Percentiles rank a stretch among this genome's conserved stretches.
These are phyloP conservation scores for Sporisorium reilianum DNA, from an alignment of 1,284 basidiomycete species.

Conservation along the genomic window DNA sequence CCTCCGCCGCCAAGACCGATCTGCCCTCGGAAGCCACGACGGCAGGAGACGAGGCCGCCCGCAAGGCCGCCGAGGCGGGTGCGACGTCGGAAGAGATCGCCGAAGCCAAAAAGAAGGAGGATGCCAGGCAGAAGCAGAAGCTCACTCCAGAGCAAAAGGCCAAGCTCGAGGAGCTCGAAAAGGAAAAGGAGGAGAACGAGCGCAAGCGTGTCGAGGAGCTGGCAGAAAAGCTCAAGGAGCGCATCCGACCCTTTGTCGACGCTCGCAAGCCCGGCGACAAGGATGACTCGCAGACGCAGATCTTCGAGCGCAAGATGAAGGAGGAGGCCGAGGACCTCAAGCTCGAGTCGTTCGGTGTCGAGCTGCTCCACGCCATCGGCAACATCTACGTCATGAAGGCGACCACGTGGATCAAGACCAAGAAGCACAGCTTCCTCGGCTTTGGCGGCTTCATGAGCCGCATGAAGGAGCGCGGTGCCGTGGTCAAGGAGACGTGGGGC, in stretches of 20 bases:
- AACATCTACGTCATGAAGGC: conserved; percentile 93
- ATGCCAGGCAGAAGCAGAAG: conserved; percentile 71
- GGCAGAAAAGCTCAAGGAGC: conserved; percentile 66
- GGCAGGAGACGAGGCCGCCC: conserved; percentile 46
- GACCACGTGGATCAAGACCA: conserved; percentile 84
- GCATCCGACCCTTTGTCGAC: conserved; percentile 68
- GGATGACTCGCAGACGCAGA: conserved; percentile 79
- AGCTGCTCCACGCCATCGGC: conserved; percentile 74
- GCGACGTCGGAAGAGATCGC: conserved; percentile 47
- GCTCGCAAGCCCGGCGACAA: conserved; percentile 87
- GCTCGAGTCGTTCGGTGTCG: conserved; percentile 96
- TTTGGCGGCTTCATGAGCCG: conserved; percentile 89
- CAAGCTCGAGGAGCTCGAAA: conserved; percentile 68
- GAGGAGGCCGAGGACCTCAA: conserved; percentile 95
- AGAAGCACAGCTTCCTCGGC: conserved; percentile 81
- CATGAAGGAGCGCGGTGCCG: conserved; percentile 88
- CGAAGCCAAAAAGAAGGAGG: conserved; percentile 72
- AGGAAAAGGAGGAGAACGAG: conserved; percentile 67
- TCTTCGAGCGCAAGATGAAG: conserved; percentile 79
- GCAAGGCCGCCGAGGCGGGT: conserved; percentile 64
- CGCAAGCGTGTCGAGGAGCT: conserved; percentile 66
- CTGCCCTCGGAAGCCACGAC: conserved; percentile 34
- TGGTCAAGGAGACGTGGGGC: conserved; percentile 73
- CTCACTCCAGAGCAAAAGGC: conserved; percentile 80
- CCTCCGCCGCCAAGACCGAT: conserved; percentile 18